phyloP scores from a whole-genome alignment of 2,329 filamentous ascomycete species.

The Ophiostoma montium region DNA sequence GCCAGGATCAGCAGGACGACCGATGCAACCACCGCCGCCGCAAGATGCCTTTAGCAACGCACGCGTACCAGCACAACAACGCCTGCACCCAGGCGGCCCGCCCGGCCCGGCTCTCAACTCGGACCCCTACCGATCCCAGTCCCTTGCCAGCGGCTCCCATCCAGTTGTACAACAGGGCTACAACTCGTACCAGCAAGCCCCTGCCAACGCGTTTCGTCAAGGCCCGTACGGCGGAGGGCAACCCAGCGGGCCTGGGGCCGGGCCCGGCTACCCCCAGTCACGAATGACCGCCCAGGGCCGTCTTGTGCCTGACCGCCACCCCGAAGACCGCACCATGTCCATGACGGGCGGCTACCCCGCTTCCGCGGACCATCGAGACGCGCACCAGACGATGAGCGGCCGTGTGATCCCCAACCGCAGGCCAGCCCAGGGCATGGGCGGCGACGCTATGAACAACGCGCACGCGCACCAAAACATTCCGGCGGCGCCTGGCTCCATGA shows the following conservation, averaged over 20 bases:
- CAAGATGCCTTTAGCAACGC: conserved; percentile 27
- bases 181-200: conserved; percentile 46
- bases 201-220: conserved; percentile 65
- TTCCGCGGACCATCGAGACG: conserved; percentile 53
- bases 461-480: conserved; percentile 23
- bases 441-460: conserved; percentile 20
- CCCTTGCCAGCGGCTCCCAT: conserved; percentile 63
- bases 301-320: conserved; percentile 73
- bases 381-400: conserved; percentile 88
- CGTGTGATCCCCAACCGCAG: conserved; percentile 71
- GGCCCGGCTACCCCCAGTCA: conserved; percentile 34
- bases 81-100: conserved; percentile 23
- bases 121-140: conserved; percentile 85
- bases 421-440: conserved; percentile 13
- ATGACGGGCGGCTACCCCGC: conserved; percentile 70
- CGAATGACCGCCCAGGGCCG: conserved; percentile 84
- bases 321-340: conserved; percentile 85
- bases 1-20: conserved; percentile 15
- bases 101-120: conserved; percentile 56
- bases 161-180: conserved; percentile 42
- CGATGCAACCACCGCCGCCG: conserved; percentile 1
- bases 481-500: conserved; percentile 30
- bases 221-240: conserved; percentile 38
- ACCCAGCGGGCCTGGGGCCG: conserved; percentile 25
- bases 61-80: conserved; percentile 39